phyloP scores from a whole-genome alignment of 2,329 filamentous ascomycete genomes.

The Venturia nashicola region DNA sequence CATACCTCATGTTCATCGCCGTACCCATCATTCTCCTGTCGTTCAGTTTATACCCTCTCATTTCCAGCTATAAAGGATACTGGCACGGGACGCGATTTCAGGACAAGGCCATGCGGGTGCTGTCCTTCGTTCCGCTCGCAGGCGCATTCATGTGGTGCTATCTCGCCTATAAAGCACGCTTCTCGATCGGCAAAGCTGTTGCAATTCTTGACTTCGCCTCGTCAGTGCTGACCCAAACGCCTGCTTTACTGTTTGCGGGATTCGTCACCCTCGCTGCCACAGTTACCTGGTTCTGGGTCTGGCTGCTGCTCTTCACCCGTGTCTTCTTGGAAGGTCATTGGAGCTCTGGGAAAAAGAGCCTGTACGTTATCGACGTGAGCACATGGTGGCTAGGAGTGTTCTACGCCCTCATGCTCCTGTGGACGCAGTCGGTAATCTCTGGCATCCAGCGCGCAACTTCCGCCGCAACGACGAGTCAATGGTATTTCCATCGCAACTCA shows the following conservation, averaged over 20 bases:
- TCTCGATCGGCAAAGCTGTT: slow-evolving; percentile 70
- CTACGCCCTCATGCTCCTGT: slow-evolving; percentile 90
- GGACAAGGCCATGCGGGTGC: slow-evolving; percentile 79
- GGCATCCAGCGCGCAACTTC: slow-evolving; percentile 85
- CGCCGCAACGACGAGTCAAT: slow-evolving; percentile 90
- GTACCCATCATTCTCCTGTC: slow-evolving; percentile 79
- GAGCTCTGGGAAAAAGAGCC: slow-evolving; percentile 36
- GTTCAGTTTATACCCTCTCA: slow-evolving; percentile 82
- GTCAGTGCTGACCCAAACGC: slow-evolving; percentile 73
- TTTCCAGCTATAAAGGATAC: slow-evolving; percentile 73
- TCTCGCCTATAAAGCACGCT: slow-evolving; percentile 66
- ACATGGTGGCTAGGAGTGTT: slow-evolving; percentile 93
- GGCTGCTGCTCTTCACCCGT: slow-evolving; percentile 92
- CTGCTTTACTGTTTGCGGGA: slow-evolving; percentile 72
- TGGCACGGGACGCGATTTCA: slow-evolving; percentile 62
- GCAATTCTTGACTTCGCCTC: slow-evolving; percentile 87
- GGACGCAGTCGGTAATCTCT: slow-evolving; percentile 79
- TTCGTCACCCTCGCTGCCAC: slow-evolving; percentile 63
- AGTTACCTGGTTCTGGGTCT: slow-evolving; percentile 86
- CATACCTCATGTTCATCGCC: slow-evolving; percentile 67
- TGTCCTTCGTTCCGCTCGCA: slow-evolving; percentile 62
- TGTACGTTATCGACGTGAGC: slow-evolving; percentile 74
- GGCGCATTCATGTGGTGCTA: slow-evolving; percentile 72
- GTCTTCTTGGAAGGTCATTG: slow-evolving; percentile 90
- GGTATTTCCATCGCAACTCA: slow-evolving; percentile 93